These are phyloP conservation scores for Sclerotinia trifoliorum DNA, from an alignment of 2,329 filamentous ascomycete genomes.

Conservation along the genomic window DNA sequence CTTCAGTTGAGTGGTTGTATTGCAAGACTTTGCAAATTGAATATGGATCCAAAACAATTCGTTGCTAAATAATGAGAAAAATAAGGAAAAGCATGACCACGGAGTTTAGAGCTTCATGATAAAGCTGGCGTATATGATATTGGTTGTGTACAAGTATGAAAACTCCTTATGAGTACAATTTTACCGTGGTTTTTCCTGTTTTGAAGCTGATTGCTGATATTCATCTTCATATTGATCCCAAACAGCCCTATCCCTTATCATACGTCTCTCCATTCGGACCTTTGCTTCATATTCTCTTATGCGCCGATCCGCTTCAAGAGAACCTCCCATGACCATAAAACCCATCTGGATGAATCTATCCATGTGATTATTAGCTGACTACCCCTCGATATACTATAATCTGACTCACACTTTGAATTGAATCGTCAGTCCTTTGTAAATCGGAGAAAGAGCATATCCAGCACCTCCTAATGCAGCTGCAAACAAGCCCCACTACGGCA, in stretches of 20 bases:
- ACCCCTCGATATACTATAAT: too few relatives aligned
- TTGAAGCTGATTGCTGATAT: conserved; percentile 27
- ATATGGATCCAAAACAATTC: conserved; percentile 91
- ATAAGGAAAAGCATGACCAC: conserved; percentile 23
- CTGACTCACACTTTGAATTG: conserved; percentile 72
- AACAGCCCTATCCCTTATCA: conserved; percentile 62
- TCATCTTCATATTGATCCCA: conserved; percentile 68
- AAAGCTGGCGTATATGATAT: conserved; percentile 18
- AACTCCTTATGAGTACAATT: conserved; percentile 15
- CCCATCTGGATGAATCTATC: conserved; percentile 72
- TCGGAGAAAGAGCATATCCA: conserved; percentile 63
- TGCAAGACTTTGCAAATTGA: conserved; percentile 86
- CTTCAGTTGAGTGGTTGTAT: conserved; percentile 92
- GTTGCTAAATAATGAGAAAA: conserved; percentile 39
- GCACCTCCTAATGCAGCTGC: conserved; percentile 60
- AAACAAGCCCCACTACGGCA: conserved; percentile 62
- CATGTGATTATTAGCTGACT: background rate
- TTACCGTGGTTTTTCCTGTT: conserved; percentile 27
- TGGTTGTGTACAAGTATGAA: conserved; percentile 19
- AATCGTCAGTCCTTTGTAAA: conserved; percentile 70
- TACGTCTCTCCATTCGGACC: conserved; percentile 62
- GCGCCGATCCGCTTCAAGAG: conserved; percentile 71
- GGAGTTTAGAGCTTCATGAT: conserved; percentile 32
- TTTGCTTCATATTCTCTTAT: conserved; percentile 66
- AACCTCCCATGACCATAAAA: conserved; percentile 71